These are phyloP conservation scores for Leishmania arabica DNA, from an alignment of 208 protist species.

Conservation along the genomic window DNA sequence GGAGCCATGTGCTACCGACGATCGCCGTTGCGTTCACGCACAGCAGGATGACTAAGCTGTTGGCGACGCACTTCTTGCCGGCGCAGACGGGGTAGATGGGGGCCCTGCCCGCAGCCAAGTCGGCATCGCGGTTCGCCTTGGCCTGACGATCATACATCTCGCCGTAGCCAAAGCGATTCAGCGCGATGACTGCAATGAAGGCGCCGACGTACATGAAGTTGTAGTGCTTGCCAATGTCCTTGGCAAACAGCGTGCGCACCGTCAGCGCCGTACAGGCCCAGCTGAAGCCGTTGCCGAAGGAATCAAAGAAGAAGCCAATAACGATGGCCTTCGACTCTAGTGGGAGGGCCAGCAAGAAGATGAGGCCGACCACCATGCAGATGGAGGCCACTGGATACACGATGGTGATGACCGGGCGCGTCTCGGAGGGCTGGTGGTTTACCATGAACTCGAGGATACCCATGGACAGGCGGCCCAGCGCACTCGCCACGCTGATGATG, in stretches of 20 bases:
- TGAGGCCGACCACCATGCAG: conserved; percentile 40
- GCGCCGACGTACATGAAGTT: conserved; percentile 66
- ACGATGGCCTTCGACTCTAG: conserved; percentile 47
- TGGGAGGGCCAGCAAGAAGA: conserved; percentile 49
- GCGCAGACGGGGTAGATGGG: conserved; percentile 46
- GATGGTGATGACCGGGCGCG: conserved; percentile 39
- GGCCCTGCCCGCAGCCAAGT: conserved; percentile 11
- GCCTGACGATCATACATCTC: conserved; percentile 60
- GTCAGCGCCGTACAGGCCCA: conserved; percentile 57
- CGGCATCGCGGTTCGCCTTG: conserved; percentile 29
- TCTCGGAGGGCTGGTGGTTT: conserved; percentile 27
- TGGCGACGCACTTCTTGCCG: conserved; percentile 40
- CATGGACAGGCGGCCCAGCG: conserved; percentile 57
- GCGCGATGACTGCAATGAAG: conserved; percentile 52
- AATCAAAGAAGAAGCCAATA: conserved; percentile 56
- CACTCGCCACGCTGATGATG: conserved; percentile 68
- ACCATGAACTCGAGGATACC: conserved; percentile 52
- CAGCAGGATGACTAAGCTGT: conserved; percentile 48
- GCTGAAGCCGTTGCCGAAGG: conserved; percentile 63
- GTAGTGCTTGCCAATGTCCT: conserved; percentile 80
- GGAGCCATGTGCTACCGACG: conserved; percentile 34
- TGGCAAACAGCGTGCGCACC: conserved; percentile 49
- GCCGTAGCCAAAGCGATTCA: conserved; percentile 71
- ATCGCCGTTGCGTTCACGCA: conserved; percentile 52
- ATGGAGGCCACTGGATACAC: conserved; percentile 41